phyloP scores from a whole-genome alignment of 2,329 filamentous ascomycete genomes.

The Claviceps sorghi region DNA sequence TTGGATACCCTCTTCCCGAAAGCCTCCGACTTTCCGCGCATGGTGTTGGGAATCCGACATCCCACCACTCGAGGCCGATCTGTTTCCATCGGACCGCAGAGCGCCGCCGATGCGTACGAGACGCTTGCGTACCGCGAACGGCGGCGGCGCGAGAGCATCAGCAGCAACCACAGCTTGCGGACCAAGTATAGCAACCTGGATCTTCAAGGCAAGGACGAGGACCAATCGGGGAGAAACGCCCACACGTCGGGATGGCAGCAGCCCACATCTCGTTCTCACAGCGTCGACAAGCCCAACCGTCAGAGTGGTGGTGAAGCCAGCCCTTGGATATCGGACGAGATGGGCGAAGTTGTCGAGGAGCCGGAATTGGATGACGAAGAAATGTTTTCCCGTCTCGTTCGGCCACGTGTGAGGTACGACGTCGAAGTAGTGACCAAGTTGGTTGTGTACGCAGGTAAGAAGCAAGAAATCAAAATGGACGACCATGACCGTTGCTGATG shows the following conservation, averaged over 20 bases:
- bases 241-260: constrained; percentile 31
- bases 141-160: constrained; percentile 38
- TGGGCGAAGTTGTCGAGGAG: constrained; percentile 17
- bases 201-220: constrained; percentile 24
- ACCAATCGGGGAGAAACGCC: constrained; percentile 23
- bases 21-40: constrained; percentile 71
- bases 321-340: background rate
- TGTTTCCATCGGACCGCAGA: constrained; percentile 85
- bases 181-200: constrained; percentile 30
- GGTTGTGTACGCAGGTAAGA: constrained; percentile 75
- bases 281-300: constrained; percentile 55
- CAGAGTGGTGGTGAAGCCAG: constrained; percentile 56
- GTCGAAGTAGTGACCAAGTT: constrained; percentile 98
- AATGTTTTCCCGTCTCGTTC: constrained; percentile 71
- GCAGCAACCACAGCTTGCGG: constrained; percentile 33
- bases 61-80: constrained; percentile 56
- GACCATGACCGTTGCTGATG: background rate
- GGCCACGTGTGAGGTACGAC: constrained; percentile 84
- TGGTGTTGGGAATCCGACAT: constrained; percentile 70
- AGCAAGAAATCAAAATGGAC: too few species aligned
- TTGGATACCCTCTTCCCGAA: constrained; percentile 79
- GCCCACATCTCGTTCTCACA: constrained; percentile 30
- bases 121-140: constrained; percentile 77
- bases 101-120: constrained; percentile 91
- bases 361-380: constrained; percentile 53